phyloP scores from a whole-genome alignment of 306 rosid genomes.

The Rosa chinensis region DNA sequence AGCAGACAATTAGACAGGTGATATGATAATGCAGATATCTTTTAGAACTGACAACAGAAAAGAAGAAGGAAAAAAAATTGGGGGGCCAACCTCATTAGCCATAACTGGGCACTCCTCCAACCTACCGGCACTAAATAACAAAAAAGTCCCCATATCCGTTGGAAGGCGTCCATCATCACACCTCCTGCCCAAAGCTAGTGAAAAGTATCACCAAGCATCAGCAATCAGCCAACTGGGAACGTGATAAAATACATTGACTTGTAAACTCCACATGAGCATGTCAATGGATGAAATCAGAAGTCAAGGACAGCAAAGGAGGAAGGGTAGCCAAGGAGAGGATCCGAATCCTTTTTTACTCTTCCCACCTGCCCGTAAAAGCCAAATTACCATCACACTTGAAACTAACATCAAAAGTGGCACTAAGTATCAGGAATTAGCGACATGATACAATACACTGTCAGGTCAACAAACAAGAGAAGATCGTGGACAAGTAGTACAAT shows the following conservation, averaged over 20 bases:
- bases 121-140: conserved; percentile 5
- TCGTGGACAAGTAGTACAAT: conserved; percentile 63
- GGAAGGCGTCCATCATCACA: conserved; percentile 23
- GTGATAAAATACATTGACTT: conserved; percentile 12
- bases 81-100: conserved; percentile 19
- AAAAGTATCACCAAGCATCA: conserved; percentile 12
- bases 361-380: not conserved
- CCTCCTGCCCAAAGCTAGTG: conserved; percentile 19
- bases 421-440: conserved; percentile 24
- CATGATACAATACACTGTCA: not conserved
- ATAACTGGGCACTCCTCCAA: conserved; percentile 18
- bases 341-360: not conserved
- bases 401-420: conserved; percentile 5
- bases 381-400: not conserved
- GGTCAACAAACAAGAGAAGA: conserved; percentile 76
- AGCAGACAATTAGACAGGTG: too few species aligned
- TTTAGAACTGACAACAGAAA: too few species aligned
- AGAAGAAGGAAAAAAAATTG: not conserved
- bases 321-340: too few species aligned
- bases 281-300: not conserved
- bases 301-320: too few species aligned
- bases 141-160: conserved; percentile 23
- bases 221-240: conserved; percentile 20
- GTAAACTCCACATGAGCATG: not conserved
- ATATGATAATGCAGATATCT: too few species aligned